Conservation (phyloP, 306 rosid species). For the Castanea sativa region DNA sequence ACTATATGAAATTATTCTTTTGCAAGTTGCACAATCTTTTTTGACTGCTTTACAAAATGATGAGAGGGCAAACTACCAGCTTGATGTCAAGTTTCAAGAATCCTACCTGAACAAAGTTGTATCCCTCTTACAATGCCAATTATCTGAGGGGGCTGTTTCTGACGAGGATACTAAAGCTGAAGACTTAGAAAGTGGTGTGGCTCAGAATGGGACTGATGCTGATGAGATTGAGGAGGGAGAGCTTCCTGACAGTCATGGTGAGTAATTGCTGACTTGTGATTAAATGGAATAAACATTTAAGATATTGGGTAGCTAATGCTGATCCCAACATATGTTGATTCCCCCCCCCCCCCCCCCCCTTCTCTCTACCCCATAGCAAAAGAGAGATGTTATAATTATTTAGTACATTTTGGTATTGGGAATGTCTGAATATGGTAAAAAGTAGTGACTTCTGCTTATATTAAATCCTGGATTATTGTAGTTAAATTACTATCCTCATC, state of each 20-base stretch:
- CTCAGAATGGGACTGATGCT: slow-evolving; percentile 39
- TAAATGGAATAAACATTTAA: slow-evolving; percentile 9
- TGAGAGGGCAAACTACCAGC: slow-evolving; percentile 97
- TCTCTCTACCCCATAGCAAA: background rate
- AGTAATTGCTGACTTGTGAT: slow-evolving; percentile 38
- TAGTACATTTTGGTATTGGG: background rate
- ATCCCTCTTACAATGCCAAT: slow-evolving; percentile 79
- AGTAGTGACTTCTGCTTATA: background rate
- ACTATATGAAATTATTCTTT: slow-evolving; percentile 22
- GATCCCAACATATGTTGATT: background rate
- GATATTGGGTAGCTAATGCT: background rate
- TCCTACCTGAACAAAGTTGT: slow-evolving; percentile 75
- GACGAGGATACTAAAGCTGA: slow-evolving; percentile 52
- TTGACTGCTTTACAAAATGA: slow-evolving; percentile 96
- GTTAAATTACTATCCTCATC: background rate
- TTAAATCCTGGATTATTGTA: background rate
- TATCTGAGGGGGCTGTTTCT: slow-evolving; percentile 88
- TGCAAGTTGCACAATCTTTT: slow-evolving; percentile 89
- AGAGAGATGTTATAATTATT: background rate
- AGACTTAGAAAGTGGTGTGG: slow-evolving; percentile 30
- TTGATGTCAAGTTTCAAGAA: slow-evolving; percentile 98
- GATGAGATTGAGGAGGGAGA: slow-evolving; percentile 96
- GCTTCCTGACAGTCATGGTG: slow-evolving; percentile 96
- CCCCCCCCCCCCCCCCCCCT: too few relatives aligned
- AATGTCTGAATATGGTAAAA: background rate